A percentile compares a stretch with the other conserved stretches of the same genome.
Evolutionary conservation across 129 eudicot genomes (phyloP).

Genomic region (Oenanthe sinensis): DNA sequence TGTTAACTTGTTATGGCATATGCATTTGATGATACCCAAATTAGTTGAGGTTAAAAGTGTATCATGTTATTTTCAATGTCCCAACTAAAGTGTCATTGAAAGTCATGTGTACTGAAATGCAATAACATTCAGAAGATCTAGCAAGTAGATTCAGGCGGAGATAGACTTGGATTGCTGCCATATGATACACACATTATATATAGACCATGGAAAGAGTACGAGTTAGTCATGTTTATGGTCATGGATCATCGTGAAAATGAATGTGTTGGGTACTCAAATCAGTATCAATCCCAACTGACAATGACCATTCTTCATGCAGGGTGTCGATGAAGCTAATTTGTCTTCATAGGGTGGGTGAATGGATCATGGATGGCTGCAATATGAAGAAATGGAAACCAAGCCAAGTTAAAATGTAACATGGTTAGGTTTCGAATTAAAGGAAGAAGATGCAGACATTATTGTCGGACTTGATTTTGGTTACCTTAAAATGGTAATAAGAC

Average conservation of each 20-base stretch:
- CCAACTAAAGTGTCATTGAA: too few relatives aligned
- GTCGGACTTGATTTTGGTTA: background rate
- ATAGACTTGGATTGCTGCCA: background rate
- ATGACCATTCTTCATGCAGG: background rate
- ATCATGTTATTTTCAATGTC: too few relatives aligned
- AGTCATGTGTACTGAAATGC: too few relatives aligned
- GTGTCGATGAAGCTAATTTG: background rate
- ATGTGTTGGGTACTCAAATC: background rate
- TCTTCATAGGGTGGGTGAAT: slow-evolving; percentile 1
- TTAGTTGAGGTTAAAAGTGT: too few relatives aligned
- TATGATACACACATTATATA: too few relatives aligned
- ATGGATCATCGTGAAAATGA: background rate
- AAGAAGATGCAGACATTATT: background rate
- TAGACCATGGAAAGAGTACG: too few relatives aligned
- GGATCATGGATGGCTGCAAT: background rate
- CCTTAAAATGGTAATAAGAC: background rate
- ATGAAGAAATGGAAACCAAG: background rate
- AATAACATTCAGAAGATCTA: too few relatives aligned
- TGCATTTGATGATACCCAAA: too few relatives aligned
- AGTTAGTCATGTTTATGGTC: background rate
- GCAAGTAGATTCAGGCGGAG: background rate
- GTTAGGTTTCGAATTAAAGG: background rate
- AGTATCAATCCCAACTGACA: background rate
- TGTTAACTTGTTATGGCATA: too few relatives aligned
- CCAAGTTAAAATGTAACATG: background rate